These are phyloP conservation scores for Iris pallida DNA, from an alignment of 116 monocot genomes.

Conservation along the genomic window DNA sequence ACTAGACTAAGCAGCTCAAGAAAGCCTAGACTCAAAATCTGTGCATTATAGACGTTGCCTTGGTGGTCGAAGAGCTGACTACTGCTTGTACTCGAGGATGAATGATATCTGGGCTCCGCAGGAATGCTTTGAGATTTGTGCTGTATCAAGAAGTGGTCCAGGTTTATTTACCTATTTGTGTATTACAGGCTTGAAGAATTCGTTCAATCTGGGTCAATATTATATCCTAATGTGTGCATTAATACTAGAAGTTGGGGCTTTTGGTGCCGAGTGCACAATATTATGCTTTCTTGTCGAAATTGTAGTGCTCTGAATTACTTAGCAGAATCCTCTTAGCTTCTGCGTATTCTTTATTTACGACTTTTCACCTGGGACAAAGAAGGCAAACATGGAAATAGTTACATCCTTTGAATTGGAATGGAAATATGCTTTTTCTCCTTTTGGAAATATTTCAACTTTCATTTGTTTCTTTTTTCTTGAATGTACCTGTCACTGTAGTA, in stretches of 20 bases:
- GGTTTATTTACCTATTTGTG: too few relatives aligned
- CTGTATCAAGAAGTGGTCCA: too few relatives aligned
- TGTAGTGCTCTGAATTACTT: too few relatives aligned
- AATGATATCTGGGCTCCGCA: too few relatives aligned
- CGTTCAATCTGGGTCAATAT: not conserved
- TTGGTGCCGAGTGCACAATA: not conserved
- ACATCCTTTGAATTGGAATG: not conserved
- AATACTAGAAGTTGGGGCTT: not conserved
- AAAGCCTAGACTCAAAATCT: too few relatives aligned
- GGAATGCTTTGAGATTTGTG: too few relatives aligned
- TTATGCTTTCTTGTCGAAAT: not conserved
- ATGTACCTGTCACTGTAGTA: not conserved
- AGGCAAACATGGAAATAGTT: not conserved
- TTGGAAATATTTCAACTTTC: not conserved
- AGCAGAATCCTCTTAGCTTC: not conserved
- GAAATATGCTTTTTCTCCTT: not conserved
- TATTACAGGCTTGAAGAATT: too few relatives aligned
- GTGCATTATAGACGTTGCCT: too few relatives aligned
- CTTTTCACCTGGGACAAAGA: not conserved
- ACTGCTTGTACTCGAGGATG: too few relatives aligned
- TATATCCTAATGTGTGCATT: not conserved
- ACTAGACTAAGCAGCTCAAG: too few relatives aligned
- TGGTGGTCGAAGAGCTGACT: too few relatives aligned
- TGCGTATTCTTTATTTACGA: not conserved
- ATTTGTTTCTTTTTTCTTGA: not conserved